Evolutionary conservation across 106 monocot genomes (phyloP).

Genomic region (Dendrobium nobile): DNA sequence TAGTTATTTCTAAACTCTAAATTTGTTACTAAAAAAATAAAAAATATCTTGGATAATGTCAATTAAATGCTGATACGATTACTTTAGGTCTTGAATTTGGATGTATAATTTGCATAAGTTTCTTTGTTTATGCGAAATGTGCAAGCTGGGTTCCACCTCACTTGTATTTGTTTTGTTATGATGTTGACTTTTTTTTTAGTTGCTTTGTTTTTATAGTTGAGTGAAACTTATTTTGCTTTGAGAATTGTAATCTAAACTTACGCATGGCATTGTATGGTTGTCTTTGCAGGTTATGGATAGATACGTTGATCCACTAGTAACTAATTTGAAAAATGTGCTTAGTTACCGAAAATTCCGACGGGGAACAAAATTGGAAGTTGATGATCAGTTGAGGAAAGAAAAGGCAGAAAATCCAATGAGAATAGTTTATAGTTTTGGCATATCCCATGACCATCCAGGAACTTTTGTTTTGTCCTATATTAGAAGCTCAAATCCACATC

Average conservation of each 20-base stretch:
- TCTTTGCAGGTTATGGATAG: slow-evolving; percentile 80
- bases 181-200: no score
- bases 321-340: slow-evolving; percentile 77
- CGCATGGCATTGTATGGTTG: background rate
- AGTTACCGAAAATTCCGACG: slow-evolving; percentile 76
- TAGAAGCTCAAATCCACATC: slow-evolving; percentile 75
- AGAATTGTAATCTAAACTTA: background rate
- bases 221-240: background rate
- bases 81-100: no score
- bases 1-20: no score
- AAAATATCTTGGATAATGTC: no score
- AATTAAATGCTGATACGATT: no score
- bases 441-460: slow-evolving; percentile 92
- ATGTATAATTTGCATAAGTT: no score
- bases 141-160: no score
- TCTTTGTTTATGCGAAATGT: no score
- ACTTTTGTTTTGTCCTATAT: slow-evolving; percentile 87
- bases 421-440: slow-evolving; percentile 87
- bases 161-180: no score
- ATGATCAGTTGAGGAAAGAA: slow-evolving; percentile 61
- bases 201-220: no score
- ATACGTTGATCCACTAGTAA: slow-evolving; percentile 91
- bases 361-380: slow-evolving; percentile 61
- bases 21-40: no score
- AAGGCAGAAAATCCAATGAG: slow-evolving; percentile 77